Percentiles rank a stretch among this genome's conserved stretches.
These are phyloP conservation scores for Corymbia citriodora DNA, from an alignment of 441 rosid species.

Conservation along the genomic window DNA sequence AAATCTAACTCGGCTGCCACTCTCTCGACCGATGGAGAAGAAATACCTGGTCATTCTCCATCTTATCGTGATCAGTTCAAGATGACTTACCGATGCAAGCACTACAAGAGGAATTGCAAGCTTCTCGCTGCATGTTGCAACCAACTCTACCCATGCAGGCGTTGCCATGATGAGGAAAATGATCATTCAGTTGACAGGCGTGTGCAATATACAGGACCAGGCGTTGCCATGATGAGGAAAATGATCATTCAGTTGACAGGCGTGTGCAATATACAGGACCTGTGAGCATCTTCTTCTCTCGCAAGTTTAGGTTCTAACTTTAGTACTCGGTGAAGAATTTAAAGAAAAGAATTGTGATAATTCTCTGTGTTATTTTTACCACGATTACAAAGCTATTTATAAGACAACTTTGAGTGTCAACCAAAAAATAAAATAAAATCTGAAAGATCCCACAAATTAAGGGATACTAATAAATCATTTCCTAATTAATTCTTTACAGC, in stretches of 20 bases:
- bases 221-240: conserved; percentile 76
- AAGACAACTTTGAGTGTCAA: too few species aligned
- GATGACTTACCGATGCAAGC: conserved; percentile 56
- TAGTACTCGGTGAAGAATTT: neutral
- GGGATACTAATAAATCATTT: too few species aligned
- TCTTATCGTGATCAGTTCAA: conserved; percentile 43
- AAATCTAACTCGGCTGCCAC: conserved; percentile 21
- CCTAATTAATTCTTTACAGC: too few species aligned
- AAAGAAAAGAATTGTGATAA: too few species aligned
- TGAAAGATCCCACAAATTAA: too few species aligned
- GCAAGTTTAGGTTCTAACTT: neutral
- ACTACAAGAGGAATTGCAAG: conserved; percentile 74
- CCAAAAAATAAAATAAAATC: too few species aligned
- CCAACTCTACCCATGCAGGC: conserved; percentile 60
- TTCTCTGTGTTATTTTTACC: too few species aligned
- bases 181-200: conserved; percentile 73
- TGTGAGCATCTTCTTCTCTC: neutral
- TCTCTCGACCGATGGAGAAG: conserved; percentile 26
- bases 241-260: conserved; percentile 69
- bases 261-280: conserved; percentile 4
- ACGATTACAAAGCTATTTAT: too few species aligned
- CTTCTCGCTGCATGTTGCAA: conserved; percentile 63
- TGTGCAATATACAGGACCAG: conserved; percentile 6
- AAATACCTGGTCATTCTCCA: conserved; percentile 46
- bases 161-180: conserved; percentile 73